Evolutionary conservation across 208 protist genomes (phyloP).

Genomic region (Trypanosoma congolense): DNA sequence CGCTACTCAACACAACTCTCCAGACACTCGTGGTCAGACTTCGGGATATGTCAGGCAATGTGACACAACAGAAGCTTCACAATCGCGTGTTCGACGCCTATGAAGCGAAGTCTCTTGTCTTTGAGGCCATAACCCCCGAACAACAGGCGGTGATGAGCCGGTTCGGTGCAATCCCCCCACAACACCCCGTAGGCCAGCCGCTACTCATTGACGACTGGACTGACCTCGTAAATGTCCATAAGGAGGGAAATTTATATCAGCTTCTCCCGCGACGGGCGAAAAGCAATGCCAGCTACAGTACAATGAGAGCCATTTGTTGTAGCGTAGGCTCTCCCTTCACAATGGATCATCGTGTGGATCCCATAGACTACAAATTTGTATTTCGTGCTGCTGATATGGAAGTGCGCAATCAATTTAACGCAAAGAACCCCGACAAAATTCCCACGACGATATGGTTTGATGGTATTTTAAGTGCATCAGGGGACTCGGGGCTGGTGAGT

Average conservation of each 20-base stretch:
- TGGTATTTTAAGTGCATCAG: constrained; percentile 60
- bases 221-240: constrained; percentile 66
- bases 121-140: constrained; percentile 72
- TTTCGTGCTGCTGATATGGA: constrained; percentile 77
- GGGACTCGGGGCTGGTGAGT: constrained; percentile 55
- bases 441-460: constrained; percentile 72
- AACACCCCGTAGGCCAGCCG: constrained; percentile 78
- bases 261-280: constrained; percentile 71
- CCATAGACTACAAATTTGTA: constrained; percentile 81
- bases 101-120: constrained; percentile 85
- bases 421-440: constrained; percentile 59
- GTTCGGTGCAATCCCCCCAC: constrained; percentile 50
- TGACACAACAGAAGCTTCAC: constrained; percentile 86
- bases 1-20: constrained; percentile 77
- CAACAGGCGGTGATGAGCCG: constrained; percentile 75
- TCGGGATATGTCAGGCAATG: constrained; percentile 80
- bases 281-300: constrained; percentile 65
- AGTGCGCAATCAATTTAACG: constrained; percentile 71
- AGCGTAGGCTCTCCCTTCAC: constrained; percentile 78
- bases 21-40: constrained; percentile 81
- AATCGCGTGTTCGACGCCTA: constrained; percentile 89
- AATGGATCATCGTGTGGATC: constrained; percentile 83
- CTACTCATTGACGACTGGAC: constrained; percentile 71
- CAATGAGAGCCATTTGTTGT: constrained; percentile 67
- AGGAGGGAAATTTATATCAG: constrained; percentile 75